Evolutionary conservation across 2,329 filamentous ascomycete genomes (phyloP).

Genomic region (Zalaria obscura): DNA sequence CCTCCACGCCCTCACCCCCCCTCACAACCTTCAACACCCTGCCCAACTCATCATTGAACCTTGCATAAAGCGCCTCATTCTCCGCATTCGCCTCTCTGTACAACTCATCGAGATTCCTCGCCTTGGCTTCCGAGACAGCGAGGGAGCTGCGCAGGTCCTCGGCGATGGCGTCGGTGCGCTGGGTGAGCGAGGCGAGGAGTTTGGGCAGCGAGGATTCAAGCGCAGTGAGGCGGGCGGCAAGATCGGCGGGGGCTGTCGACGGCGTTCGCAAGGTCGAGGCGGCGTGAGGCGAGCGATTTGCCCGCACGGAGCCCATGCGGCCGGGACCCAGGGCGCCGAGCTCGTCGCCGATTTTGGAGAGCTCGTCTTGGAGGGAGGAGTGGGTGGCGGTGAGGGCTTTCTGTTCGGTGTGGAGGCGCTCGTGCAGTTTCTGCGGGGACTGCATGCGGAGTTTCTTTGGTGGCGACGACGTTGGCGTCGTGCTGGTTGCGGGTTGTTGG

Average conservation of each 20-base stretch:
- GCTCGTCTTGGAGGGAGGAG: conserved; percentile 55
- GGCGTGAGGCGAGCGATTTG: conserved; percentile 14
- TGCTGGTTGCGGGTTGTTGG: conserved; percentile 10
- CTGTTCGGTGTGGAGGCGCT: conserved; percentile 74
- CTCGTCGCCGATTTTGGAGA: conserved; percentile 69
- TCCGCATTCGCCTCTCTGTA: conserved; percentile 80
- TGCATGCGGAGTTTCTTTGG: conserved; percentile 53
- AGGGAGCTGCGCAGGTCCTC: conserved; percentile 59
- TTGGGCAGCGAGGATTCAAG: conserved; percentile 55
- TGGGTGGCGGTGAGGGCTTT: conserved; percentile 58
- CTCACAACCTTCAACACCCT: conserved; percentile 67
- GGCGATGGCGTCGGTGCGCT: conserved; percentile 49
- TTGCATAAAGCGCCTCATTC: conserved; percentile 84
- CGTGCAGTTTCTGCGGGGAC: conserved; percentile 54
- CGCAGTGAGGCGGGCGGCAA: conserved; percentile 44
- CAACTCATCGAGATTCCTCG: conserved; percentile 70
- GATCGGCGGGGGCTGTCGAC: conserved; percentile 4
- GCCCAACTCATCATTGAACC: conserved; percentile 80
- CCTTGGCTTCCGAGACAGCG: conserved; percentile 61
- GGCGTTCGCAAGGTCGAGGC: conserved; percentile 18
- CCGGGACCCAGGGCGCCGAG: conserved; percentile 28
- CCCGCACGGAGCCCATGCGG: conserved; percentile 10
- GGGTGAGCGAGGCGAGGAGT: conserved; percentile 43
- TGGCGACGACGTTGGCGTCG: conserved; percentile 8
- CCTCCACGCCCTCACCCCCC: conserved; percentile 64